These are phyloP conservation scores for Kurtzmaniella quercitrusa DNA, from an alignment of 1,139 yeast species.

Conservation along the genomic window DNA sequence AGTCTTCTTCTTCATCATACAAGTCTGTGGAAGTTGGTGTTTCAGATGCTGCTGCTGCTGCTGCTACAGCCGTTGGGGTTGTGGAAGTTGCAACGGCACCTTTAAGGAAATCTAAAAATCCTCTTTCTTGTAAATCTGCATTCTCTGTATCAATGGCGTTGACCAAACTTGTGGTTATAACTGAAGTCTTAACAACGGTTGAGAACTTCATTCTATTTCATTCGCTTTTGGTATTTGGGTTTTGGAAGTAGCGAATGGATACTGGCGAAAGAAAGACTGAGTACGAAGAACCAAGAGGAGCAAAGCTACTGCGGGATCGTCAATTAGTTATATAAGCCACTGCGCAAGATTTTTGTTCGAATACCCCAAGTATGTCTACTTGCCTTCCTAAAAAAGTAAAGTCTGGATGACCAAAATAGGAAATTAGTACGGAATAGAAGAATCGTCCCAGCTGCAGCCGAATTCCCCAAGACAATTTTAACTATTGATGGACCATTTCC, in stretches of 20 bases:
- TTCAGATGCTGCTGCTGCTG: constrained; percentile 9
- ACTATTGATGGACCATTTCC: neutral
- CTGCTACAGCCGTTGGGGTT: constrained; percentile 10
- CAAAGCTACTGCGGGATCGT: neutral
- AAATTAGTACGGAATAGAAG: neutral
- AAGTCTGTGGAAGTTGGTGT: constrained; percentile 6
- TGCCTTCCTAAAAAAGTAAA: constrained; percentile 3
- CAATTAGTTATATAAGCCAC: constrained; percentile 1
- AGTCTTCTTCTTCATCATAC: constrained; percentile 7
- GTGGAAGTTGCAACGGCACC: constrained; percentile 6
- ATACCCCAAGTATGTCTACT: constrained; percentile 2
- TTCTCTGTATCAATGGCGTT: constrained; percentile 4
- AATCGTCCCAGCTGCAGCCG: neutral
- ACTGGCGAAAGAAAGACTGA: neutral
- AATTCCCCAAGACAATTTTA: neutral
- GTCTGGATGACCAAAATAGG: constrained; percentile 1
- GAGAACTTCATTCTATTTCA: constrained; percentile 8
- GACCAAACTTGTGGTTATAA: constrained; percentile 7
- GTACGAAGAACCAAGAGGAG: neutral
- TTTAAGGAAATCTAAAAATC: constrained; percentile 6
- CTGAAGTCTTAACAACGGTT: constrained; percentile 7
- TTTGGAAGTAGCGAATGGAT: constrained; percentile 5
- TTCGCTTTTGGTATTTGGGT: neutral
- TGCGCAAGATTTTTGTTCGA: neutral
- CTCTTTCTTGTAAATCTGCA: constrained; percentile 5